These are phyloP conservation scores for Nannochloropsis gaditana DNA, from an alignment of 108 stramenopile species.

Conservation along the genomic window DNA sequence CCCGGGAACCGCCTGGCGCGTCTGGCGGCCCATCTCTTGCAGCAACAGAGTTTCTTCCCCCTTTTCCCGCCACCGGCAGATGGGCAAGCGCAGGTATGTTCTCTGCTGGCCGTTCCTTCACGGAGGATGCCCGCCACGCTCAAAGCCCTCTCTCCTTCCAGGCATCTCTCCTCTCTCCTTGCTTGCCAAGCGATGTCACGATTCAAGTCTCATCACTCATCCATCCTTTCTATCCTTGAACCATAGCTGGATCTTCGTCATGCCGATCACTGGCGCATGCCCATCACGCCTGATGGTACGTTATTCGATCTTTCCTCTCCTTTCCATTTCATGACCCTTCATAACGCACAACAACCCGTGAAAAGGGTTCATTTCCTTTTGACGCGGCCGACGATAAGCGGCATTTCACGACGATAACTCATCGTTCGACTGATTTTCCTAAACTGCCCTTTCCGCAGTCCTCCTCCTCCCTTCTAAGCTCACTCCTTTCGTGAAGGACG, in stretches of 20 bases:
- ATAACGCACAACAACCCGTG: neutral
- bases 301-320: neutral
- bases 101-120: neutral
- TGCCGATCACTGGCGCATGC: constrained; percentile 66
- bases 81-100: constrained; percentile 28
- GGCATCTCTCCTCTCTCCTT: neutral
- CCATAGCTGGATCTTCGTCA: constrained; percentile 71
- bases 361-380: too few relatives aligned
- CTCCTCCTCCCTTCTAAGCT: constrained; percentile 83
- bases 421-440: neutral
- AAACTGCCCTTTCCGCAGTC: constrained; percentile 34
- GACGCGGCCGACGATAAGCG: too few relatives aligned
- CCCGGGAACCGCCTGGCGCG: constrained; percentile 61
- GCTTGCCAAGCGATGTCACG: neutral
- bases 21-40: constrained; percentile 78
- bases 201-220: neutral
- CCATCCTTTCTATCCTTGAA: neutral
- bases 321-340: neutral
- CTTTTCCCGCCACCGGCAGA: constrained; percentile 69
- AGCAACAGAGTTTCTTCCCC: constrained; percentile 88
- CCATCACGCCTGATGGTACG: constrained; percentile 67
- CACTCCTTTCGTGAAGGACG: constrained; percentile 65
- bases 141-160: neutral
- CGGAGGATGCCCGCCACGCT: neutral
- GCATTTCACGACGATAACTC: too few relatives aligned